These are phyloP conservation scores for Citrus sp. DNA, from an alignment of 345 rosid species.

Conservation along the genomic window DNA sequence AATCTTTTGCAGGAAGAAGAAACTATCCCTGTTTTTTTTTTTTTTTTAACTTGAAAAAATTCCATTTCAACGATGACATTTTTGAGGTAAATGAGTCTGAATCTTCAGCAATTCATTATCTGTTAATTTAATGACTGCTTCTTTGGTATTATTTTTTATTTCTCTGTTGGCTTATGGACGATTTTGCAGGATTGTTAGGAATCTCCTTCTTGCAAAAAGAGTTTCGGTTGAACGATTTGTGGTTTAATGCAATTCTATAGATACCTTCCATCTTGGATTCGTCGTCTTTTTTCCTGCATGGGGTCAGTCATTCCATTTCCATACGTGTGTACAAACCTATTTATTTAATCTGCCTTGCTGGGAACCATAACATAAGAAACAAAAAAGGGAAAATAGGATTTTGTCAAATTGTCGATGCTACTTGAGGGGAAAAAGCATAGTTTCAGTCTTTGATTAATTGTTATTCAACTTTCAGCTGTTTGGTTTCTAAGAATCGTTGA, in stretches of 20 bases:
- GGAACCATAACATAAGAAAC: not conserved
- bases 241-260: constrained; percentile 47
- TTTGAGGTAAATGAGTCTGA: constrained; percentile 34
- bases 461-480: constrained; percentile 3
- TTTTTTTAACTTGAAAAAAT: not conserved
- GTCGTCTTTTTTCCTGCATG: constrained; percentile 52
- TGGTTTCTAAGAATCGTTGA: not conserved
- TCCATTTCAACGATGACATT: constrained; percentile 38
- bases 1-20: constrained; percentile 23
- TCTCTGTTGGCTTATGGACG: not conserved
- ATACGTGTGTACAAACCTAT: not conserved
- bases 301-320: constrained; percentile 46
- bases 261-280: constrained; percentile 51
- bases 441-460: not conserved
- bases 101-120: not conserved
- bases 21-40: not conserved
- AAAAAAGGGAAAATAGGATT: not conserved
- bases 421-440: too few relatives aligned
- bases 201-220: constrained; percentile 40
- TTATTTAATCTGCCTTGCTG: not conserved
- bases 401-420: not conserved
- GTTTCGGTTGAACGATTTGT: constrained; percentile 27
- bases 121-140: not conserved
- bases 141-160: not conserved
- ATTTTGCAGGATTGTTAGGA: constrained; percentile 27